A percentile compares a stretch with the other conserved stretches of the same genome.
These are phyloP conservation scores for Vanrija humicola DNA, from an alignment of 1,284 basidiomycete species.

Conservation along the genomic window DNA sequence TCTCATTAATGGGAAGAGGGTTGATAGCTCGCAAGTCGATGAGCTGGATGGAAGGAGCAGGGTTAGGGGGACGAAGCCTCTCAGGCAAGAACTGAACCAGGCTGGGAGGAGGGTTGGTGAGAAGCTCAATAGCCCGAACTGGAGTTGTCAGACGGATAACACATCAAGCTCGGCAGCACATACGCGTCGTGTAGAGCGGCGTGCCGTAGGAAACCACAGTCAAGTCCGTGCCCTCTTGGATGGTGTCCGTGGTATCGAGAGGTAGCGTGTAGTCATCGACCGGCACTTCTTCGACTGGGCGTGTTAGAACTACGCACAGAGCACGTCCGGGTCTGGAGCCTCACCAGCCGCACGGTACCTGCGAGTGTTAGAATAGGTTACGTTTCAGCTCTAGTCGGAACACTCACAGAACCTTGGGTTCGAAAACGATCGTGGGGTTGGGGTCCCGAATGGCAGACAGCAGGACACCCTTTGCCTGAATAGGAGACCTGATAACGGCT, in stretches of 20 bases:
- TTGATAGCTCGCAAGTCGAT: conserved; percentile 87
- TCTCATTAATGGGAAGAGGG: conserved; percentile 78
- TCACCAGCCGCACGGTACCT: conserved; percentile 37
- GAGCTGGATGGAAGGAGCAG: conserved; percentile 61
- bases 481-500: conserved; percentile 85
- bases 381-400: not conserved
- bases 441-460: conserved; percentile 82
- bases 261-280: conserved; percentile 80
- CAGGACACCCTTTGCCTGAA: conserved; percentile 89
- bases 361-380: not conserved
- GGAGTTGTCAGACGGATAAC: not conserved
- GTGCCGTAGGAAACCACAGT: conserved; percentile 90
- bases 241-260: conserved; percentile 69
- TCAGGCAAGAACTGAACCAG: conserved; percentile 67
- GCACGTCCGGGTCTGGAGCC: not conserved
- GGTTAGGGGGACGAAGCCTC: conserved; percentile 63
- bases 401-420: conserved; percentile 64
- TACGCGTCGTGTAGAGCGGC: conserved; percentile 82
- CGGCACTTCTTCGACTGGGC: conserved; percentile 81
- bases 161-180: conserved; percentile 56
- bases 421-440: conserved; percentile 91
- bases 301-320: not conserved
- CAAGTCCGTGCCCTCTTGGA: conserved; percentile 70
- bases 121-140: conserved; percentile 43
- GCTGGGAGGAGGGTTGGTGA: conserved; percentile 57